phyloP scores from a whole-genome alignment of 2,329 filamentous ascomycete species.

The Cercospora citrullina region DNA sequence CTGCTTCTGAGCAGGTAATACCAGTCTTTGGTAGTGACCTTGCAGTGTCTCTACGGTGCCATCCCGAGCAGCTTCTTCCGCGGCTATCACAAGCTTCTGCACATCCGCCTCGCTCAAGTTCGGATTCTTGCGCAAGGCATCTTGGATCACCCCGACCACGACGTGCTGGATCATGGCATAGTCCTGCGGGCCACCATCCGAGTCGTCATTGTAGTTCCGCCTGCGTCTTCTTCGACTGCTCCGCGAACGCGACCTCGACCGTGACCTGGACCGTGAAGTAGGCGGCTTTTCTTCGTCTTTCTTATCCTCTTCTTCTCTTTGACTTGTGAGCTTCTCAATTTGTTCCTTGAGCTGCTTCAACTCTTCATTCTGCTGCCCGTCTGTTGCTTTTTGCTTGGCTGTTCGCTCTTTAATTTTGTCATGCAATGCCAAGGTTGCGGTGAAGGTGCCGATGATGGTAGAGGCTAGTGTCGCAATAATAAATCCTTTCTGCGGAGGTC shows the following conservation, averaged over 20 bases:
- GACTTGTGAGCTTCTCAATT: conserved; percentile 31
- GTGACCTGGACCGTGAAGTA: conserved; percentile 23
- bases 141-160: conserved; percentile 47
- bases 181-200: conserved; percentile 1
- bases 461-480: conserved; percentile 48
- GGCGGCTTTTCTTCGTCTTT: conserved; percentile 26
- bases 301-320: conserved; percentile 30
- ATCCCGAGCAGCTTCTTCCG: conserved; percentile 46
- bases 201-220: conserved; percentile 10
- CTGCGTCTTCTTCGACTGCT: conserved; percentile 11
- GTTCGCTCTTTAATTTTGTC: conserved; percentile 41
- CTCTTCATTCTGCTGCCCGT: conserved; percentile 28
- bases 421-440: conserved; percentile 46
- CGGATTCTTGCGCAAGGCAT: conserved; percentile 45
- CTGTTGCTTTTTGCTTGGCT: conserved; percentile 31
- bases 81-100: conserved; percentile 43
- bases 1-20: conserved; percentile 4
- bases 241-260: conserved; percentile 14
- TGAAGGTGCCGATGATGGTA: conserved; percentile 49
- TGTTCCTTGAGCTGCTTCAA: conserved; percentile 30
- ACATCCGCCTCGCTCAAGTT: conserved; percentile 43
- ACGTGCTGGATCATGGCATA: conserved; percentile 42
- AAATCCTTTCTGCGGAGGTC: conserved; percentile 42
- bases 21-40: conserved; percentile 30
- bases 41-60: conserved; percentile 43